Percentiles rank a stretch among this genome's conserved stretches.
Conservation (phyloP, 73 alveolate species). For the Paramecium bursaria region DNA sequence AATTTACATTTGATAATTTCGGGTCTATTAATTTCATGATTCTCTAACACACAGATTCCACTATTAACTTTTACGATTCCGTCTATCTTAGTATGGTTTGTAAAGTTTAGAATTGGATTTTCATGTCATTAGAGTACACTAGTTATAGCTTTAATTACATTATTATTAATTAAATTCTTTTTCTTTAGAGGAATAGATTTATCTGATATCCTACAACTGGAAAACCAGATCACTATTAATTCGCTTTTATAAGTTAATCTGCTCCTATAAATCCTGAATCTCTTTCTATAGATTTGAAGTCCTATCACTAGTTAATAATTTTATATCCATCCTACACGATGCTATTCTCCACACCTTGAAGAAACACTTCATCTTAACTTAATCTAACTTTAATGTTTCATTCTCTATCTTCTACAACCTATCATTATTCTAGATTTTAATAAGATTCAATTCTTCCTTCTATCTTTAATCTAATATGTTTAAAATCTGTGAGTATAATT, state of each 20-base stretch:
- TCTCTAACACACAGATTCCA: not conserved
- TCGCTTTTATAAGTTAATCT: not conserved
- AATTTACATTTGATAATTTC: slow-evolving; percentile 3
- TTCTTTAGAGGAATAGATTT: too few species aligned
- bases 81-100: not conserved
- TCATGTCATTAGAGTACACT: not conserved
- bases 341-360: slow-evolving; percentile 30
- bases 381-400: not conserved
- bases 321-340: not conserved
- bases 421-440: not conserved
- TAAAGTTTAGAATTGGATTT: not conserved
- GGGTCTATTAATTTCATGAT: slow-evolving; percentile 35
- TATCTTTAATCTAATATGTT: not conserved
- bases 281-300: not conserved
- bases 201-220: not conserved
- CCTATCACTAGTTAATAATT: slow-evolving; percentile 15
- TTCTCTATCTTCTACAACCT: not conserved
- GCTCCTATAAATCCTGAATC: not conserved
- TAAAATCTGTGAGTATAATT: not conserved
- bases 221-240: not conserved
- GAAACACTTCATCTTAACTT: not conserved
- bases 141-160: not conserved
- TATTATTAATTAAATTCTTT: not conserved
- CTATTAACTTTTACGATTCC: not conserved
- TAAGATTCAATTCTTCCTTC: not conserved